Base-by-base conservation (phyloP, 139 green algal species). In the Asterochloris sp. region DNA sequence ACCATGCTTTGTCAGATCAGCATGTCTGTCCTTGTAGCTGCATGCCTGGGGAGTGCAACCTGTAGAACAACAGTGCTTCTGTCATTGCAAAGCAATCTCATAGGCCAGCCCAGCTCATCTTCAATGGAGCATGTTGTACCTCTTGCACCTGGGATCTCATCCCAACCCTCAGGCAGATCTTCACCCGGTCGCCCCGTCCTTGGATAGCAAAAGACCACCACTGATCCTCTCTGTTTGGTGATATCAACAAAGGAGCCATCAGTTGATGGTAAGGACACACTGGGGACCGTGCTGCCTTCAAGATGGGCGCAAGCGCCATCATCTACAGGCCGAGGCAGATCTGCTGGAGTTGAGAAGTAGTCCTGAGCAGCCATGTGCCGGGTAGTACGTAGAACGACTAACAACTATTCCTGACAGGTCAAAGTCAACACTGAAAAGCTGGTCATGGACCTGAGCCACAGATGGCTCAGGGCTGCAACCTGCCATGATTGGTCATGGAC, bases 1-100 rank as follows among this genome's bases (percentile, higher is more conserved):
- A 14, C 17, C 47, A 12, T 38, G 74, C 47, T 79, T 66, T 28
- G 11, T 17, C 21, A 79, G 15, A 0, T 79, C 74, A 67, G 1
- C 66, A 54, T 79, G 47, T 16, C 28, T 79, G 74, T 66, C 74
- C 26, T 28, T 79, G 74, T 79, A 79, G 74, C 74, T 79, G 74
- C 74, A 79, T 28, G 74, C 74, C 24, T 79, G 74, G 16, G 74
- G 74, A 23, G 74, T 79, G 47, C 74, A 79, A 13, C 74, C 74
- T 79, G 47, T 15, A 79, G 2, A 62, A 71, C 8, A 10, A 24
- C 4, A 71, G 66, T 71, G 66, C n/a, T 21, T 24, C 21, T 21
- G 4, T 71, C 19, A 26, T 21, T 71, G 66, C 17, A 21, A 71
- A 24, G 21, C 21, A 21, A 71, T 9, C 66, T 71, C 66, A 10